phyloP scores from a whole-genome alignment of 768 basidiomycete genomes.

The Phylloporus sp. region DNA sequence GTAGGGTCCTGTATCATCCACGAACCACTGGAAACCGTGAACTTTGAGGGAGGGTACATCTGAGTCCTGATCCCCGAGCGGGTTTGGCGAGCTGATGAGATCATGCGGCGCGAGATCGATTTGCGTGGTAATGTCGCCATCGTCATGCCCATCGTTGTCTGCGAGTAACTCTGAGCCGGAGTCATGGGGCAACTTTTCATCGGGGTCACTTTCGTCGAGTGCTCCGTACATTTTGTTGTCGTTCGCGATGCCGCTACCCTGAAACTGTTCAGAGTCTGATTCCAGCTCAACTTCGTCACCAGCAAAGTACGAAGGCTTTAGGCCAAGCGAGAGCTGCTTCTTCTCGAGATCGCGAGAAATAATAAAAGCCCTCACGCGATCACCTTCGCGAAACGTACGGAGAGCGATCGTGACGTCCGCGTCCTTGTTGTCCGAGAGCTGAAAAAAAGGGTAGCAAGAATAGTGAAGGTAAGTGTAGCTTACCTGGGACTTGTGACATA shows the following conservation, averaged over 20 bases:
- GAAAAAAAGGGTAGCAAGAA: slow-evolving; percentile 1
- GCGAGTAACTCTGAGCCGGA: slow-evolving; percentile 10
- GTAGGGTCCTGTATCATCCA: slow-evolving; percentile 31
- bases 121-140: slow-evolving; percentile 20
- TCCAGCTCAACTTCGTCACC: slow-evolving; percentile 48
- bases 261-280: slow-evolving; percentile 26
- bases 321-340: slow-evolving; percentile 71
- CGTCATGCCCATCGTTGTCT: slow-evolving; percentile 9
- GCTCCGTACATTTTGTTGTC: slow-evolving; percentile 20
- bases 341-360: slow-evolving; percentile 69
- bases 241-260: slow-evolving; percentile 30
- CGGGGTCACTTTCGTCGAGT: slow-evolving; percentile 19
- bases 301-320: slow-evolving; percentile 85
- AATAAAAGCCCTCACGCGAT: slow-evolving; percentile 77
- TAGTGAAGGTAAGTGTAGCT: slow-evolving; percentile 10
- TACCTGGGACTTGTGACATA: slow-evolving; percentile 94
- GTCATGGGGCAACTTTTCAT: slow-evolving; percentile 4
- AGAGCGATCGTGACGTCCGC: slow-evolving; percentile 77
- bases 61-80: neutral
- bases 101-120: neutral
- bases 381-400: slow-evolving; percentile 79
- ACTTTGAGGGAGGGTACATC: slow-evolving; percentile 42
- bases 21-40: slow-evolving; percentile 72
- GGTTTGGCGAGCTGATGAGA: neutral
- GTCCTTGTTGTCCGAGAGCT: slow-evolving; percentile 87